Evolutionary conservation across 345 rosid species (phyloP), one percentile per base, ranked within the genome.

Genomic region (Pugionium cornutum): DNA sequence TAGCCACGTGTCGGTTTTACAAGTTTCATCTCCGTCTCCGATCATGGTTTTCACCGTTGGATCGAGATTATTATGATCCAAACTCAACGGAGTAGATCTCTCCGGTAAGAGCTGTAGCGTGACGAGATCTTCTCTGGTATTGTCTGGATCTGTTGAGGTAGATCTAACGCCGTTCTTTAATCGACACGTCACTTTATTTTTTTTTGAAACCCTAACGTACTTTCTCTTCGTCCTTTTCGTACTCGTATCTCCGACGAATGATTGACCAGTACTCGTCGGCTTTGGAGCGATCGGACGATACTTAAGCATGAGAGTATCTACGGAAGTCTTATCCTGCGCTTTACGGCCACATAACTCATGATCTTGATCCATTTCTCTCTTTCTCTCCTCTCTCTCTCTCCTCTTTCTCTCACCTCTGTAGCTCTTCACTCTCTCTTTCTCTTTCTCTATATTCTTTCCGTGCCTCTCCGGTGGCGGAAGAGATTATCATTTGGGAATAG

Each of bases 261-360:
- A 41, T 7, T 66, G 83, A 5, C 80, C 77, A 44, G 39, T 10
- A 3, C 74, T 76, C 50, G 94, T 67, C 51, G 68, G 72, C 39
- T 73, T 73, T 45, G 78, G 78, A 29, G 78, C 78, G 52, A 91
- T 91, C 73, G 98, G 98, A 53, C 96, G 79, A 76, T 83, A 91
- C 74, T 85, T 75, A 57, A 83, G 87, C 96, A 85, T 85, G 57
- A 82, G 62, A 71, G 74, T 72, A 53, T 80, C 75, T 53, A 86
- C 81, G 11, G 82, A 71, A 51, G 67, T 63, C 49, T 69, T 78
- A 47, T 80, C 82, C 37, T 70, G 77, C 9, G 76, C 66, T 34
- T 64, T 77, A 8, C 64, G 72, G 8, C 67, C 60, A 66, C 84
- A 75, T 77, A 44, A 29, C 57, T 50, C 73, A 10, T 41, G 50